Evolutionary conservation across 2,329 filamentous ascomycete genomes (phyloP).

Genomic region (Fusarium metavorans): DNA sequence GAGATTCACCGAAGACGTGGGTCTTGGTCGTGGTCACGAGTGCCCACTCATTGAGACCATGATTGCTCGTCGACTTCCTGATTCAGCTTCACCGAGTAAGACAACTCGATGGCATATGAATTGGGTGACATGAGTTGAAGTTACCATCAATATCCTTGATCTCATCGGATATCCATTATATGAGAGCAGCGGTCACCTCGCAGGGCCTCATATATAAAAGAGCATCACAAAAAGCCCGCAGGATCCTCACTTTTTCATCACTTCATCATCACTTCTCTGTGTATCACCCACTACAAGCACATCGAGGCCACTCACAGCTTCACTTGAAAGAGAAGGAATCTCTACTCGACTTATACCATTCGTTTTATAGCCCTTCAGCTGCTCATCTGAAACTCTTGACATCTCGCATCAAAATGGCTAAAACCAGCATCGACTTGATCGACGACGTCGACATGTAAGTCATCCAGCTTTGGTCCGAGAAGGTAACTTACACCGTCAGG

Average conservation of each 20-base stretch:
- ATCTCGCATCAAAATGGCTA: constrained; percentile 31
- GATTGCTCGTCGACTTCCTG: not conserved
- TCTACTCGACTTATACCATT: not conserved
- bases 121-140: not conserved
- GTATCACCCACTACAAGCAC: not conserved
- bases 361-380: too few relatives aligned
- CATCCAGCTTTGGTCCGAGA: not conserved
- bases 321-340: not conserved
- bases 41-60: not conserved
- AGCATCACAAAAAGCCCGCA: constrained; percentile 20
- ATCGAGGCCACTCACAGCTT: not conserved
- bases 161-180: not conserved
- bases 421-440: constrained; percentile 43
- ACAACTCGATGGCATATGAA: not conserved
- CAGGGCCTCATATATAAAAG: not conserved
- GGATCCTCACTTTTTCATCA: not conserved
- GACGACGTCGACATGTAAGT: constrained; percentile 42
- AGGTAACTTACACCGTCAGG: constrained; percentile 55
- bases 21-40: not conserved
- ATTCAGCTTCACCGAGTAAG: constrained; percentile 17
- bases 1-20: constrained; percentile 15
- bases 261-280: not conserved
- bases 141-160: not conserved
- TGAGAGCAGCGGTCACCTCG: not conserved
- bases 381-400: not conserved